Evolutionary conservation across 2,329 filamentous ascomycete species (phyloP), one percentile per base, ranked within the genome.

Genomic region (Hirsutella minnesotensis): DNA sequence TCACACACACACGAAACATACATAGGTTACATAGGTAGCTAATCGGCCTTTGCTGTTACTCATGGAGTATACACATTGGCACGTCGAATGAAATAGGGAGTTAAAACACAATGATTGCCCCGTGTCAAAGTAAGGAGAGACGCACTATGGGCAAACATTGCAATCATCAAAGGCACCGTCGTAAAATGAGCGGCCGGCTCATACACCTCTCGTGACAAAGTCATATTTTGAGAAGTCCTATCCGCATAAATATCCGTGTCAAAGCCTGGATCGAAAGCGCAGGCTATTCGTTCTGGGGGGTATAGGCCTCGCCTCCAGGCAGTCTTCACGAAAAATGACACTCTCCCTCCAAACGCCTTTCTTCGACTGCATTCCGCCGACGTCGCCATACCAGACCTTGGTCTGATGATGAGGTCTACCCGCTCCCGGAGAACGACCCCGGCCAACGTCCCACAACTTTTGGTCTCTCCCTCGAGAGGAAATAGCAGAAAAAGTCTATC

Each of bases 401-500:
- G 44, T 29, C 45, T 31, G 38, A 34, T 37, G 37, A 40, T 38
- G 34, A 29, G 35, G 31, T 31, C 27, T 41, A 40, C 34, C 34
- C 37, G 41, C 40, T 33, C 38, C 42, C 35, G 31, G 39, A 37
- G 39, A 39, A 44, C 36, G 41, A 44, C 47, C 45, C 52, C 49
- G 20, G 8, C 54, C 54, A 54, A 50, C 47, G 56, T 51, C 57
- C 52, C 50, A 47, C 50, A 58, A 57, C 51, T 58, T 62, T 63
- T 53, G 53, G 53, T 54, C 54, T 54, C 55, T 56, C 55, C 56
- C 60, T 52, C 53, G 31, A 54, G 53, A 56, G 52, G 52, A 58
- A 59, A 58, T 63, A 58, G 57, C 59, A 61, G 62, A 27, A 56
- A 49, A 62, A 61, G 54, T 64, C 62, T 65, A 64, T 60, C 61